These are phyloP conservation scores for Geranium brycei DNA, from an alignment of 345 rosid species.

Conservation along the genomic window DNA sequence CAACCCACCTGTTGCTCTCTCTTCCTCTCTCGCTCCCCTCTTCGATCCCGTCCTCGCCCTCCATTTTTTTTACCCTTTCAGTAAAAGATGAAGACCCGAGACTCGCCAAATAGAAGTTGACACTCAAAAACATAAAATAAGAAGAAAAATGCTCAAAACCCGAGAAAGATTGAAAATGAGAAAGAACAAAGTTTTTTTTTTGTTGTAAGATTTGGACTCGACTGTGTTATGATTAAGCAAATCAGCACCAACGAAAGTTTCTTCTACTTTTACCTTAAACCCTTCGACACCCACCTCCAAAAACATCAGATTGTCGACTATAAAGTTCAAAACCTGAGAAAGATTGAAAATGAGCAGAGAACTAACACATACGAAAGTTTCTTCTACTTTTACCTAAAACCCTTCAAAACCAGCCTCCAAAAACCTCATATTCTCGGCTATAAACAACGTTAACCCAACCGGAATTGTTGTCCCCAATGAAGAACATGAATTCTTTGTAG, in stretches of 20 bases:
- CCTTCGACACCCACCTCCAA: slow-evolving; percentile 9
- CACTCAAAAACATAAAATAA: too few relatives aligned
- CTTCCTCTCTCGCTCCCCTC: slow-evolving; percentile 36
- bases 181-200: too few relatives aligned
- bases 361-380: too few relatives aligned
- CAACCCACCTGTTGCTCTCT: slow-evolving; percentile 54
- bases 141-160: too few relatives aligned
- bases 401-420: slow-evolving; percentile 9
- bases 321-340: too few relatives aligned
- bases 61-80: slow-evolving; percentile 20
- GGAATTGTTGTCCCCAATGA: not conserved
- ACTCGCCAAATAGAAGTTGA: too few relatives aligned
- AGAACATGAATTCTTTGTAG: not conserved
- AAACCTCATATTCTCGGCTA: not conserved
- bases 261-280: not conserved
- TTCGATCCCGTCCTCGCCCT: slow-evolving; percentile 50
- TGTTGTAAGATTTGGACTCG: too few relatives aligned
- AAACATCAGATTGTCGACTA: not conserved
- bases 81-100: too few relatives aligned
- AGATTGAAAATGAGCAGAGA: too few relatives aligned
- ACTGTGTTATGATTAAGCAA: too few relatives aligned
- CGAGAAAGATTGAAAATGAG: too few relatives aligned
- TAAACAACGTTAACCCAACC: not conserved
- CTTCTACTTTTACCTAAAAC: not conserved
- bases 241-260: too few relatives aligned